These are phyloP conservation scores for Dimocarpus longan DNA, from an alignment of 345 rosid genomes.

Conservation along the genomic window DNA sequence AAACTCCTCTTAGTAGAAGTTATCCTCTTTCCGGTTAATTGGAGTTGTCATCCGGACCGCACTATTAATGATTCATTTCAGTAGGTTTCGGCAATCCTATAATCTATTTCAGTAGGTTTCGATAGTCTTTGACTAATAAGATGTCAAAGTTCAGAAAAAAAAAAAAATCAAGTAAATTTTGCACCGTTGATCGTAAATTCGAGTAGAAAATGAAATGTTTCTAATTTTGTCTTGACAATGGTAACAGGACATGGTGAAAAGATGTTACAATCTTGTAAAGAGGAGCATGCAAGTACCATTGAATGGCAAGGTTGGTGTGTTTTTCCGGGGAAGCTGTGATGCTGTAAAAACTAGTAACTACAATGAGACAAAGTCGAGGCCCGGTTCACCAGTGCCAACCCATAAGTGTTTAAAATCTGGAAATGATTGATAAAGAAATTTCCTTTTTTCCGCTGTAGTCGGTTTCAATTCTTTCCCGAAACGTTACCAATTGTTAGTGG, in stretches of 20 bases:
- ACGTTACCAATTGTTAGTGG: neutral
- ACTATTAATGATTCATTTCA: no score
- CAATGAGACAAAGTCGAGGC: neutral
- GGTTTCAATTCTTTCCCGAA: neutral
- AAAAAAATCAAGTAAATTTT: no score
- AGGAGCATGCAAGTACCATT: slow-evolving; percentile 6
- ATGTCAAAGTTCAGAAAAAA: no score
- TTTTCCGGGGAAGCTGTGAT: slow-evolving; percentile 17
- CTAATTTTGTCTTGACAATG: neutral
- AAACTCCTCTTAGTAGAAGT: no score
- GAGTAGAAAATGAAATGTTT: neutral
- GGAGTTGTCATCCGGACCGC: no score
- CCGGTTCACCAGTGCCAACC: neutral
- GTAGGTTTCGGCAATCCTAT: no score
- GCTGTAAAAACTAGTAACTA: neutral
- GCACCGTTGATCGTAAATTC: neutral
- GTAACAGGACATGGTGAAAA: slow-evolving; percentile 38
- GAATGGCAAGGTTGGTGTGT: slow-evolving; percentile 17
- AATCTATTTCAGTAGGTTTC: no score
- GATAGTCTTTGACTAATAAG: no score
- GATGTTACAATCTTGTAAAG: slow-evolving; percentile 29
- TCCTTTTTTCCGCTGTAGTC: neutral
- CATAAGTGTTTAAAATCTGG: slow-evolving; percentile 6
- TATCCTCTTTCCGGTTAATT: no score
- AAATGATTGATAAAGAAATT: neutral